Evolutionary conservation across 2,329 filamentous ascomycete species (phyloP), one percentile per base, ranked within the genome.

Genomic region (Colletotrichum tofieldiae): DNA sequence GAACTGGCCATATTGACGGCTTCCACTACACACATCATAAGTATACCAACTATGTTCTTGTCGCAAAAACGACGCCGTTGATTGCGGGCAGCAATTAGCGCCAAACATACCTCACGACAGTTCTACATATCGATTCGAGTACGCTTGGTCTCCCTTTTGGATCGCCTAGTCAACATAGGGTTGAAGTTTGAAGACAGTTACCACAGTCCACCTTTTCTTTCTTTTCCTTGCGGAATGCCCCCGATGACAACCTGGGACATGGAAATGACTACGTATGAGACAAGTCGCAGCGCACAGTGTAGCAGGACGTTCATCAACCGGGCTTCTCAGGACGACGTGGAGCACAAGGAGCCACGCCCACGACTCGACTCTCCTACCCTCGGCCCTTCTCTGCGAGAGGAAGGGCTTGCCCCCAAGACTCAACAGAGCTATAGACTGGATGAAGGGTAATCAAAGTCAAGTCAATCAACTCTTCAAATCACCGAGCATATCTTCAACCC

Each of bases 401-500:
- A 18, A 43, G 18, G 16, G 2, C 41, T 43, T 18, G 41, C 11
- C 41, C 41, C 16, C 18, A 4, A 6, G 8, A 16, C 1, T 26
- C 4, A 49, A 18, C 6, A 23, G 45, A n/a, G 8, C 9, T 49
- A 8, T 23, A 23, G 45, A 49, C 45, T 20, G 45, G n/a, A 12
- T 6, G 5, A 16, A 16, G 18, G 29, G 29, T 16, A 54, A 32
- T n/a, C 7, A 12, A 43, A 32, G 39, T n/a, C 1, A 11, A 39
- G 35, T 39, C 54, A 20, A 43, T 20, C 39, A 11, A 5, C 26
- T 59, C 26, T 32, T 32, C 56, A 29, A 45, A 45, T 45, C 23
- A 60, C 56, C 56, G 56, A n/a, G 39, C 56, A 60, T 60, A 43
- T 45, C 56, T 60, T 45, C 23, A 45, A 32, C 23, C 23, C 12